Base-by-base conservation (phyloP, 169 alveolate species). In the Sarcocystis neurona region DNA sequence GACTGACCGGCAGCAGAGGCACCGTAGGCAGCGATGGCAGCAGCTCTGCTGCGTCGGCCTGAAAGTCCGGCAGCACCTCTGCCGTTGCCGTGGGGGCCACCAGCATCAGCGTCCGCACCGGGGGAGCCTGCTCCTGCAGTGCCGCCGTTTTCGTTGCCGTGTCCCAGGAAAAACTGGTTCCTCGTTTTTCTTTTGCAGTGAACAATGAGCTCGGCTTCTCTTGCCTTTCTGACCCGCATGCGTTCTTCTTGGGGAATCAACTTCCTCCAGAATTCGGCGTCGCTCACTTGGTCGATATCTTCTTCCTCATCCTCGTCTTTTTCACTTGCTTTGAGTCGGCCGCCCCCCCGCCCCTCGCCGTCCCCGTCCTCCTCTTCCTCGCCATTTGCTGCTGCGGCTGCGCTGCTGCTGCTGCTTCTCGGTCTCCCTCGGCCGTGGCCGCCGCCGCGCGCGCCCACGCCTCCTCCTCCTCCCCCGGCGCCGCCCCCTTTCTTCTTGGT, bases 241-340 rank as follows among this genome's bases (percentile, higher is more conserved):
- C 98, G 89, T 86, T 96, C 98, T 79, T 95, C 98, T 77, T 94
- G 92, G 0, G 98, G 98, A 4, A 96, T 96, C 30, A 97, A 94
- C 43, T 93, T 94, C 34, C 94, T 98, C 98, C 98, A 96, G 85
- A 96, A 96, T 43, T 94, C 98, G 79, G 96, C 96, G 87, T 96
- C 98, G 84, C 95, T 95, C 60, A 93, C 95, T 37, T 93, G 91
- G 43, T 90, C 93, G 15, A 90, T 92, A 50, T 93, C 93, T 20
- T 46, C 95, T 8, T 77, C 93, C 47, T n/a, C n/a, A n/a, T n/a
- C n/a, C n/a, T n/a, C n/a, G n/a, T n/a, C n/a, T n/a, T n/a, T n/a
- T n/a, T n/a, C n/a, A n/a, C n/a, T n/a, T n/a, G n/a, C n/a, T n/a
- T n/a, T n/a, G n/a, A n/a, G n/a, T n/a, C n/a, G n/a, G n/a, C n/a